Percentiles rank a stretch among this genome's conserved stretches.
Evolutionary conservation across 1,284 basidiomycete species (phyloP).

Genomic region (Fomitopsis schrenkii): DNA sequence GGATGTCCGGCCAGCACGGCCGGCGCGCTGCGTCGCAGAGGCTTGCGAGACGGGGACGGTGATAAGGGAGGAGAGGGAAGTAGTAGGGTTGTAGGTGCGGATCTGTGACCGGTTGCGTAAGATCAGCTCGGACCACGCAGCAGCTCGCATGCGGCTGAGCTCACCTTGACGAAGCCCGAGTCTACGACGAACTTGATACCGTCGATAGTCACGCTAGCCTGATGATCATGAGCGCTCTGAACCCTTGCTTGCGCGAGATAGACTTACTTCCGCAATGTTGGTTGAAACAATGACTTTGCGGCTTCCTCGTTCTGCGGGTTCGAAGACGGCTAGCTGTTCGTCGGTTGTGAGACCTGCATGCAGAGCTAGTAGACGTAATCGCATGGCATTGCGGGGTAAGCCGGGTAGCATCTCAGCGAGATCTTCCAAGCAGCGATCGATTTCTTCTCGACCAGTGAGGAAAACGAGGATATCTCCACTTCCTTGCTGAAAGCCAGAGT

Average conservation of each 20-base stretch:
- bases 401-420: slow-evolving; percentile 80
- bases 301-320: slow-evolving; percentile 64
- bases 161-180: slow-evolving; percentile 90
- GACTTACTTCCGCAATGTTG: slow-evolving; percentile 87
- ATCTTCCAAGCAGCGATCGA: slow-evolving; percentile 82
- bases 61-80: slow-evolving; percentile 77
- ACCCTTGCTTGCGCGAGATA: background rate
- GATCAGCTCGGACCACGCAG: background rate
- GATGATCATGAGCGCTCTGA: background rate
- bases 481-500: slow-evolving; percentile 43
- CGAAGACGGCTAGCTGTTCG: slow-evolving; percentile 86
- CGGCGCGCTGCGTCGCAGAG: slow-evolving; percentile 85
- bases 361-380: slow-evolving; percentile 71
- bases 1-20: slow-evolving; percentile 88
- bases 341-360: slow-evolving; percentile 86
- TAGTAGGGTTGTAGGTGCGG: slow-evolving; percentile 79
- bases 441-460: slow-evolving; percentile 95
- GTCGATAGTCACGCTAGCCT: slow-evolving; percentile 96
- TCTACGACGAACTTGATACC: slow-evolving; percentile 96
- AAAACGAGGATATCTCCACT: slow-evolving; percentile 93
- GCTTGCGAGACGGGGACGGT: slow-evolving; percentile 80
- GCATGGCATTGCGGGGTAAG: slow-evolving; percentile 57
- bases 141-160: slow-evolving; percentile 8
- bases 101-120: slow-evolving; percentile 43
- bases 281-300: slow-evolving; percentile 93